Base-by-base conservation (phyloP, 768 basidiomycete genomes). In the Favolaschia claudopus region DNA sequence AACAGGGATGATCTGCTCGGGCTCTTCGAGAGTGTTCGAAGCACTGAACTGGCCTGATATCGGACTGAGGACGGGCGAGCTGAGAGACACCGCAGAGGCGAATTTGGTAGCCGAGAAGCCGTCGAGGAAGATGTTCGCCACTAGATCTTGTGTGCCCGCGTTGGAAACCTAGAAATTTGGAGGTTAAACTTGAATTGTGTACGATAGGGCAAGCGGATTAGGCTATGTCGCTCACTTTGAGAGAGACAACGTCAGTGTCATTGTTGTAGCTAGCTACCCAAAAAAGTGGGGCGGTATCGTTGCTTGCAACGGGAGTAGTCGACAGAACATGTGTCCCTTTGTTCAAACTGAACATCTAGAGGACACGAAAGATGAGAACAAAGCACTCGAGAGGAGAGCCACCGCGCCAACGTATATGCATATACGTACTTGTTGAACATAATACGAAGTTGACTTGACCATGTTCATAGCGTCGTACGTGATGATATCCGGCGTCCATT, bases 401-500 rank as follows among this genome's bases (percentile, higher is more conserved):
- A n/a, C n/a, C n/a, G n/a, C n/a, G n/a, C n/a, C n/a, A n/a, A n/a
- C n/a, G n/a, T n/a, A n/a, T n/a, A 48, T 12, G 13, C 13, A 10
- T 43, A 7, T 33, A 15, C 58, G 53, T 24, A 76, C 75, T 70
- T 76, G 67, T 62, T 79, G 77, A 17, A 72, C 72, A 54, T 77
- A 74, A 63, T 77, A 79, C 4, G 74, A 76, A 3, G 73, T 76
- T 0, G 71, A 75, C 48, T 68, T 74, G 44, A 77, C 72, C 20
- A 77, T 42, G 8, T 67, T 55, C 28, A 67, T 70, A 2, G 78
- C 75, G 62, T 79, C 76, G 58, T 75, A 78, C 22, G 72, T 72
- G 47, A 79, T 59, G 44, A 78, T 69, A 64, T 79, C 76, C 24
- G 75, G 76, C 34, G 76, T 77, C 75, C 76, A 77, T 57, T 77